Conservation (phyloP, 305 asterid genomes). For the Rubia occidens region DNA sequence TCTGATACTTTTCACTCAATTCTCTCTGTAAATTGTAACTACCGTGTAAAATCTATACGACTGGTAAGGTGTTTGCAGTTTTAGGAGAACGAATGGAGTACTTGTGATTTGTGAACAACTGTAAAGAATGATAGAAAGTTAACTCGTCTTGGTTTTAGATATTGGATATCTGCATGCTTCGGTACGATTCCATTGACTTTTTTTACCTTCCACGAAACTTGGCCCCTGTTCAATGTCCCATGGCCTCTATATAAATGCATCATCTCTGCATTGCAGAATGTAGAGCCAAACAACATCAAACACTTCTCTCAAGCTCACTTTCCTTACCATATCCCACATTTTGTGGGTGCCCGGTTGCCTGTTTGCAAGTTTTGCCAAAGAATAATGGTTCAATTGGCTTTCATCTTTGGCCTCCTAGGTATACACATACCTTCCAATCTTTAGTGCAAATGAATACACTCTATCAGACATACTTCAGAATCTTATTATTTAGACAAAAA, state of each 20-base stretch:
- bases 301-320: neutral
- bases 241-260: constrained; percentile 40
- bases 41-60: neutral
- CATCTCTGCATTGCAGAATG: constrained; percentile 18
- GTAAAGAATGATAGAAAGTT: constrained; percentile 30
- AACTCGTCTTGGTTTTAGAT: neutral
- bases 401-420: constrained; percentile 16
- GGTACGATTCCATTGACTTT: neutral
- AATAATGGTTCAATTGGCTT: constrained; percentile 24
- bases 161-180: constrained; percentile 5
- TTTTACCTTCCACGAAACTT: constrained; percentile 12
- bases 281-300: constrained; percentile 5
- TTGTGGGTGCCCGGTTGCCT: constrained; percentile 1
- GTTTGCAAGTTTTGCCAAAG: neutral
- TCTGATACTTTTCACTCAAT: too few relatives aligned
- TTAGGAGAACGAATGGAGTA: neutral
- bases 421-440: neutral
- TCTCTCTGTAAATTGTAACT: neutral
- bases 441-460: neutral
- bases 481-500: neutral
- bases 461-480: neutral
- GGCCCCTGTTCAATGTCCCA: constrained; percentile 19
- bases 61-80: neutral
- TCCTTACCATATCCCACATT: neutral
- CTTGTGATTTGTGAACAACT: constrained; percentile 39